Percentiles rank a stretch among this genome's conserved stretches.
Evolutionary conservation across 2,329 filamentous ascomycete genomes (phyloP).

Genomic region (Hypoxylon rubiginosum): DNA sequence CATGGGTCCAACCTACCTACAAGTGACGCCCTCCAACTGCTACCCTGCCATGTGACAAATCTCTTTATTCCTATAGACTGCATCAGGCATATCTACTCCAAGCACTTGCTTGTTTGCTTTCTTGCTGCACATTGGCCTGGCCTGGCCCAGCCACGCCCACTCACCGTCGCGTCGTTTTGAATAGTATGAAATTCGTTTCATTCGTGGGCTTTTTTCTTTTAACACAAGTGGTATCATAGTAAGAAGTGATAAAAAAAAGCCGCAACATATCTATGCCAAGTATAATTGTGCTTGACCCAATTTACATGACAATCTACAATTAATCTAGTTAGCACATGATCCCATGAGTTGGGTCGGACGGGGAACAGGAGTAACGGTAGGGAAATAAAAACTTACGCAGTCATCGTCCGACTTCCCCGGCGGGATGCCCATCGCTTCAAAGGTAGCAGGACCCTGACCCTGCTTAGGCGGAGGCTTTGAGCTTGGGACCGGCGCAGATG

Average conservation of each 20-base stretch:
- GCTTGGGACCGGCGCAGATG: conserved; percentile 54
- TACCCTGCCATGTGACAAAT: conserved; percentile 25
- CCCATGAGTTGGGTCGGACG: background rate
- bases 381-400: conserved; percentile 75
- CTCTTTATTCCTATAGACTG: background rate
- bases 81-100: conserved; percentile 10
- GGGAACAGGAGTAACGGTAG: background rate
- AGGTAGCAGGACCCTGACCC: conserved; percentile 89
- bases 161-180: conserved; percentile 2
- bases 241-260: conserved; percentile 36
- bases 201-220: conserved; percentile 27
- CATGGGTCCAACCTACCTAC: background rate
- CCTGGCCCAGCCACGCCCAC: conserved; percentile 10
- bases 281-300: background rate
- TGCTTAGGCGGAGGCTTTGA: conserved; percentile 59
- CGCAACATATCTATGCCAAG: conserved; percentile 21
- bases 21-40: background rate
- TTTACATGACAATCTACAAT: conserved; percentile 42
- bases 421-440: conserved; percentile 98
- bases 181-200: conserved; percentile 16
- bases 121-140: background rate
- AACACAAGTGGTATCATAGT: conserved; percentile 40
- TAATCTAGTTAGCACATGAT: conserved; percentile 14
- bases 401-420: conserved; percentile 86
- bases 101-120: background rate